Percentiles rank a stretch among this genome's conserved stretches.
phyloP scores from a whole-genome alignment of 805 yeast species.

The Candida montana region DNA sequence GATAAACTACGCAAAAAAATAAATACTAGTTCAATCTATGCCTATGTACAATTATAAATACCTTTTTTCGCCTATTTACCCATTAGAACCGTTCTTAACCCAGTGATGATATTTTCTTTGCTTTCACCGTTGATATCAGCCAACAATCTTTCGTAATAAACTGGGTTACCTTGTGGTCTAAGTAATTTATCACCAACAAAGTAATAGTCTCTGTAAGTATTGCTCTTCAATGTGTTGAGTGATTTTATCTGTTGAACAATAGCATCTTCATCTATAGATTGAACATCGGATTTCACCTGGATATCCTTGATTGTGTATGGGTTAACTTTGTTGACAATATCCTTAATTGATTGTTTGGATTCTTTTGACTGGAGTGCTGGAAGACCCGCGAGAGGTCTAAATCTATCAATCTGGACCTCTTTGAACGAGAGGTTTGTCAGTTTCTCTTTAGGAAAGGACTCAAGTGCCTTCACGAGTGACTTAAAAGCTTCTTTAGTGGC shows the following conservation, averaged over 20 bases:
- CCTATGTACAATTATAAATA: neutral
- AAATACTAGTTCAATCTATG: neutral
- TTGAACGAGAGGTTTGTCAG: slow-evolving; percentile 67
- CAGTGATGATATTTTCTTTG: slow-evolving; percentile 59
- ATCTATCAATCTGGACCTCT: slow-evolving; percentile 56
- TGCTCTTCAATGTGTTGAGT: slow-evolving; percentile 49
- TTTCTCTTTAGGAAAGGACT: slow-evolving; percentile 63
- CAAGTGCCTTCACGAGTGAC: slow-evolving; percentile 51
- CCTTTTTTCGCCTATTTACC: too few relatives aligned
- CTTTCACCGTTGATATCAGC: slow-evolving; percentile 67
- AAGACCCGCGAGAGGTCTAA: slow-evolving; percentile 45
- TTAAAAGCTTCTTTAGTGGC: slow-evolving; percentile 44
- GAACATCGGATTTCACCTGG: slow-evolving; percentile 40
- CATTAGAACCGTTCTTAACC: slow-evolving; percentile 67
- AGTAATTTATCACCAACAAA: slow-evolving; percentile 59
- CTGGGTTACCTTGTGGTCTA: slow-evolving; percentile 81
- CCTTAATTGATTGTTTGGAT: slow-evolving; percentile 32
- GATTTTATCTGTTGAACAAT: slow-evolving; percentile 52
- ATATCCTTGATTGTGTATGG: slow-evolving; percentile 38
- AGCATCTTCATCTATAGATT: slow-evolving; percentile 39
- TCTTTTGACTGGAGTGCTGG: slow-evolving; percentile 27
- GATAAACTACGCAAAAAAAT: slow-evolving; percentile 27
- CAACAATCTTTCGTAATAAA: slow-evolving; percentile 66
- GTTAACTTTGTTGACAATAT: slow-evolving; percentile 41
- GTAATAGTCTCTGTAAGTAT: slow-evolving; percentile 60